Evolutionary conservation across 768 basidiomycete species (phyloP).

Genomic region (Kwoniella europaea): DNA sequence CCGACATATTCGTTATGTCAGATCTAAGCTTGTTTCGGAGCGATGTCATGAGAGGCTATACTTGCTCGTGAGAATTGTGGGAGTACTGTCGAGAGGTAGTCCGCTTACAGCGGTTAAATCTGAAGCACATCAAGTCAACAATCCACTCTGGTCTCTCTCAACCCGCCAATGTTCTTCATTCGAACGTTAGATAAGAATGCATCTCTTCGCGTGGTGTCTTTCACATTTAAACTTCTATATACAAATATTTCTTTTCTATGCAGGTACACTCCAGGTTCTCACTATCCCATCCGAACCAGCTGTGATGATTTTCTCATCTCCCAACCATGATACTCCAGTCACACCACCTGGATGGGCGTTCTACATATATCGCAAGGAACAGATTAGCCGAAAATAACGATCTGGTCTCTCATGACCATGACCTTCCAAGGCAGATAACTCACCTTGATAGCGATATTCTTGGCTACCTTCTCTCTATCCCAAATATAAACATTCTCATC

Average conservation of each 20-base stretch:
- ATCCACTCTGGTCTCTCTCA: too few relatives aligned
- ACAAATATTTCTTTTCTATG: not conserved
- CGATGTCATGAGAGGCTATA: not conserved
- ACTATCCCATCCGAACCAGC: conserved; percentile 83
- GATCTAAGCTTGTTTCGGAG: conserved; percentile 4
- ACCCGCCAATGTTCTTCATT: too few relatives aligned
- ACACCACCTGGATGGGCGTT: conserved; percentile 87
- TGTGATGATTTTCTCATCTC: conserved; percentile 65
- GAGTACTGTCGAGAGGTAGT: too few relatives aligned
- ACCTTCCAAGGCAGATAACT: conserved; percentile 4
- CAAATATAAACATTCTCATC: conserved; percentile 92
- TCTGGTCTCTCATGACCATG: too few relatives aligned
- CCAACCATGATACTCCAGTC: conserved; percentile 78
- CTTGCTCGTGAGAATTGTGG: not conserved
- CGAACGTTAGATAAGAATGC: not conserved
- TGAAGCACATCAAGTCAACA: too few relatives aligned
- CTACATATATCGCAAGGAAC: conserved; percentile 30
- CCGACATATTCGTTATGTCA: not conserved
- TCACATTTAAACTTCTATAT: not conserved
- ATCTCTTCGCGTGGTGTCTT: not conserved
- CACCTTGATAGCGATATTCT: conserved; percentile 74
- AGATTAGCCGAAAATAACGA: too few relatives aligned
- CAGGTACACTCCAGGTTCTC: conserved; percentile 59
- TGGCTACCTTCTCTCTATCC: conserved; percentile 69
- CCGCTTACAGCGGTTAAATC: too few relatives aligned